A percentile compares a stretch with the other conserved stretches of the same genome.
These are phyloP conservation scores for Yarrowia porcina DNA, from an alignment of 805 yeast species.

Conservation along the genomic window DNA sequence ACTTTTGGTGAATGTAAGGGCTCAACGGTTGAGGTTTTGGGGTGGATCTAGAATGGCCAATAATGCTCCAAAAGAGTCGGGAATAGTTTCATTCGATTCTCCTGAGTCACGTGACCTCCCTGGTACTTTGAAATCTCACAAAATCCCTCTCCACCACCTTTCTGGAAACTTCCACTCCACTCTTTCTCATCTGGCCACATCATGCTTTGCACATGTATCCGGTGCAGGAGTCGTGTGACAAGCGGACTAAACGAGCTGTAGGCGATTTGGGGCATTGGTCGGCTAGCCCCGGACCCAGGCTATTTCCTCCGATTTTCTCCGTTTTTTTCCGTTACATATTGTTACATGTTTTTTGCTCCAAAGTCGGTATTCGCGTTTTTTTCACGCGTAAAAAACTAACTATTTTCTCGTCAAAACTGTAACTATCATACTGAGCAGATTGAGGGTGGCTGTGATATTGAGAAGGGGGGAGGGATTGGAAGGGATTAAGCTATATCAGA, in stretches of 20 bases:
- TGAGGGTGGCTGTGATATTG: no score
- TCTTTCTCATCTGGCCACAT: neutral
- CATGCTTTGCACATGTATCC: conserved; percentile 13
- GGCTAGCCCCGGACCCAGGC: neutral
- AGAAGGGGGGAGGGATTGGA: no score
- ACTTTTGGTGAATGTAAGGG: conserved; percentile 1
- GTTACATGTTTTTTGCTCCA: neutral
- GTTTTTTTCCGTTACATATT: neutral
- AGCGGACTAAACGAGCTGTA: neutral
- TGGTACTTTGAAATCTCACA: neutral
- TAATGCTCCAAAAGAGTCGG: no score
- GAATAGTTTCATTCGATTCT: neutral
- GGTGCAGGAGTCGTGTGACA: conserved; percentile 5
- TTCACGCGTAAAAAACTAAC: no score
- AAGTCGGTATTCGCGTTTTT: neutral
- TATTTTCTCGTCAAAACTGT: neutral
- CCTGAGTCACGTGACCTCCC: neutral
- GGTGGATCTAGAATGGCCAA: no score
- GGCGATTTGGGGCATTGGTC: neutral
- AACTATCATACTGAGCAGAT: conserved; percentile 6
- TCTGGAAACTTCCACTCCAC: neutral
- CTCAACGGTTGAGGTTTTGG: neutral
- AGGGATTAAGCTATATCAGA: no score
- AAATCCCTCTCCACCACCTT: neutral
- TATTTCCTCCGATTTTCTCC: neutral